Evolutionary conservation across 2,329 filamentous ascomycete genomes (phyloP).

Genomic region (Aspergillus unguis): DNA sequence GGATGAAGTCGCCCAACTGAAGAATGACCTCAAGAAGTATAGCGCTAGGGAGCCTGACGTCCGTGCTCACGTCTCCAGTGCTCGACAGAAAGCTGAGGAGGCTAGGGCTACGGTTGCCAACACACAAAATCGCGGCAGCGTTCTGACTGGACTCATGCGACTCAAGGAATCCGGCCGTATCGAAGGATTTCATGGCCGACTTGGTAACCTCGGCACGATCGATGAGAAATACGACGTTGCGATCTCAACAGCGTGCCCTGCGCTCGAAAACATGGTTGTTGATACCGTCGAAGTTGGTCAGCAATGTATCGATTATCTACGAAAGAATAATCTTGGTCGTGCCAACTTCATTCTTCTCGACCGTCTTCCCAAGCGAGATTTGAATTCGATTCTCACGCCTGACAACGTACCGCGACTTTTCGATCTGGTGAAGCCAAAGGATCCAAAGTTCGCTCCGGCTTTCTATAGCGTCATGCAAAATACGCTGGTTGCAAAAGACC

Average conservation of each 20-base stretch:
- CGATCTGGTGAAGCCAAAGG: conserved; percentile 84
- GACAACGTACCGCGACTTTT: conserved; percentile 91
- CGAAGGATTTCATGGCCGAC: conserved; percentile 91
- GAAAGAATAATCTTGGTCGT: conserved; percentile 94
- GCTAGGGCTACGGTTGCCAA: conserved; percentile 84
- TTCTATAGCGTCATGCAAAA: conserved; percentile 96
- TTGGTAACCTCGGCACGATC: conserved; percentile 91
- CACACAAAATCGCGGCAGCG: conserved; percentile 89
- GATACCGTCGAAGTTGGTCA: conserved; percentile 95
- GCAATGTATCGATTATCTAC: conserved; percentile 94
- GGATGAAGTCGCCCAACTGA: conserved; percentile 69
- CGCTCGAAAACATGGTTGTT: conserved; percentile 93
- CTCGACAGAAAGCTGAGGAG: conserved; percentile 92
- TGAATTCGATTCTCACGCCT: conserved; percentile 78
- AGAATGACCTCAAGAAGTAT: conserved; percentile 70
- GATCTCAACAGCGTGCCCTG: conserved; percentile 93
- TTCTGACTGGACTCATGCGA: conserved; percentile 86
- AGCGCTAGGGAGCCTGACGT: conserved; percentile 75
- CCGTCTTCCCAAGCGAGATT: conserved; percentile 73
- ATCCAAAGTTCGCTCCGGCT: conserved; percentile 79
- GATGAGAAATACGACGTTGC: conserved; percentile 93
- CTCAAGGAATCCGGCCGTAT: conserved; percentile 95
- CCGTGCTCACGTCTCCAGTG: conserved; percentile 79
- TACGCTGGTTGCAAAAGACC: conserved; percentile 85
- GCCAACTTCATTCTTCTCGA: conserved; percentile 97